Evolutionary conservation across 495 filamentous ascomycete species (phyloP), one percentile per base, ranked within the genome.

Genomic region (Penicillium arizonense): DNA sequence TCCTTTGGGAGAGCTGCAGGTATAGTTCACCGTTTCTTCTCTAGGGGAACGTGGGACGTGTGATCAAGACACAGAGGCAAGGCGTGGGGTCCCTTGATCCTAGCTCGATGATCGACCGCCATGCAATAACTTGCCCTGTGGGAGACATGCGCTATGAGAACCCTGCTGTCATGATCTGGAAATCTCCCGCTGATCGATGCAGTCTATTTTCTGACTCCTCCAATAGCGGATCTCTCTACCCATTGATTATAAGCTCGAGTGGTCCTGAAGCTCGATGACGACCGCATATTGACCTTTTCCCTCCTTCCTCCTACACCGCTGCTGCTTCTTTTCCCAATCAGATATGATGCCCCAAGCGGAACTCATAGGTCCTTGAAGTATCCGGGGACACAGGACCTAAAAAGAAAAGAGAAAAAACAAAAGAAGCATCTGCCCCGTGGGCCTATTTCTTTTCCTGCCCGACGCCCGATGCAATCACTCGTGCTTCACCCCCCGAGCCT

Each of bases 401-500:
- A n/a, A 44, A 39, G 43, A 38, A 34, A 37, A 18, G 35, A 18
- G 18, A 36, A 39, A 32, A 39, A 47, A 44, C 13, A 26, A 64
- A 66, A 34, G 56, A 57, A 50, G 32, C 34, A 44, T 44, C 18
- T 57, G 53, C 35, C 46, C 52, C 37, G 50, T 43, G 47, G 58
- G 50, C 52, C 53, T 35, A 41, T 63, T 50, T 30, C 43, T 39
- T 47, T 40, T 50, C 44, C 51, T 51, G 44, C 42, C 49, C 51
- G 44, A 58, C 55, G 47, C 65, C 70, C 68, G 69, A 77, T 77
- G 74, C 74, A 76, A 75, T 75, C 74, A 62, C 64, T 77, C 68
- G 67, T 75, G 58, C 72, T 77, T 59, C 69, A 72, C 47, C 72
- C 72, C 52, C 67, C 72, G 54, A 71, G 72, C 64, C 70, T 75